Evolutionary conservation across 2,329 filamentous ascomycete species (phyloP).

Genomic region (Alternaria ventricosa): DNA sequence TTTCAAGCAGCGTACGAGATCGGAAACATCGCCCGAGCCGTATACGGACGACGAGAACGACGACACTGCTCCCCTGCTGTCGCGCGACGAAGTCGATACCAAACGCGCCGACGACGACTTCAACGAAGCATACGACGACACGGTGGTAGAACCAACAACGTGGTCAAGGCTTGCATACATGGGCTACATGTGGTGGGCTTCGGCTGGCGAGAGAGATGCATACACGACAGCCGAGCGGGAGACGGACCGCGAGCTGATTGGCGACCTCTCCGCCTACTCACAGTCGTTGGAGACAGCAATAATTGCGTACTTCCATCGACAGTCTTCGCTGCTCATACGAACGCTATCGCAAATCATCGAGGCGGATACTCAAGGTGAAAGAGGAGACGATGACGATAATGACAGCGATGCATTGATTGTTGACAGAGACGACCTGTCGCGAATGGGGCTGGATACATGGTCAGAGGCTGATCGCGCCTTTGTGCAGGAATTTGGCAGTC

Average conservation of each 20-base stretch:
- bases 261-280: slow-evolving; percentile 53
- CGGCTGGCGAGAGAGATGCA: slow-evolving; percentile 73
- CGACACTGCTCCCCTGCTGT: slow-evolving; percentile 30
- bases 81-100: slow-evolving; percentile 31
- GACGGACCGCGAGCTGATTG: slow-evolving; percentile 54
- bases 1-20: slow-evolving; percentile 39
- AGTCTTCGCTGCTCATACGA: slow-evolving; percentile 70
- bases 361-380: slow-evolving; percentile 52
- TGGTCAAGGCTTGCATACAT: slow-evolving; percentile 79
- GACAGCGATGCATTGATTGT: slow-evolving; percentile 57
- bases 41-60: slow-evolving; percentile 33
- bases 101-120: slow-evolving; percentile 42
- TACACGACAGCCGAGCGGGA: slow-evolving; percentile 62
- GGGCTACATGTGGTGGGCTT: slow-evolving; percentile 91
- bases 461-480: slow-evolving; percentile 74
- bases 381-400: slow-evolving; percentile 36
- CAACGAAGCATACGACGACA: slow-evolving; percentile 45
- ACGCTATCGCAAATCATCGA: slow-evolving; percentile 69
- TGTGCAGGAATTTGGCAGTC: slow-evolving; percentile 64
- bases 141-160: slow-evolving; percentile 62
- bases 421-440: slow-evolving; percentile 68
- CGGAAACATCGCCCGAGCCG: slow-evolving; percentile 25
- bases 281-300: slow-evolving; percentile 68
- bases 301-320: slow-evolving; percentile 81
- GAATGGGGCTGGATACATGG: slow-evolving; percentile 81